A percentile compares a stretch with the other conserved stretches of the same genome.
Conservation (phyloP, 164 flowering plant species). For the Chloranthus sessilifolius region DNA sequence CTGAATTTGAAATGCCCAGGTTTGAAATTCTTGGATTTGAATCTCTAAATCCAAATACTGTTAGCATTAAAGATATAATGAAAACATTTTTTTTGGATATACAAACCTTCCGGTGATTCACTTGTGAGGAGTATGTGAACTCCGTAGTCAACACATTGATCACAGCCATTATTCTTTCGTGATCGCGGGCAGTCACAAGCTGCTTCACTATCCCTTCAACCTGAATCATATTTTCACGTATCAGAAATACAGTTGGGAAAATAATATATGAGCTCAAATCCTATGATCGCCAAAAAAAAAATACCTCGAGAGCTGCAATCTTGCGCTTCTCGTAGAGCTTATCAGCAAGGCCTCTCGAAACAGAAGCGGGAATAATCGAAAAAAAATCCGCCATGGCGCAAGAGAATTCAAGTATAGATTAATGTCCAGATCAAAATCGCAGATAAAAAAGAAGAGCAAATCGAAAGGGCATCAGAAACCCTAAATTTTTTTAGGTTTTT, state of each 20-base stretch:
- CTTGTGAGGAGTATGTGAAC: conserved; percentile 71
- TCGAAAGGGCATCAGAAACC: not conserved
- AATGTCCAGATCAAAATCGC: not conserved
- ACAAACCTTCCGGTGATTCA: conserved; percentile 85
- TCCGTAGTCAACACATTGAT: conserved; percentile 73
- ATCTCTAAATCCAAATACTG: not conserved
- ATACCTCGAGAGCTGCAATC: conserved; percentile 96
- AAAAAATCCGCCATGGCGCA: conserved; percentile 53
- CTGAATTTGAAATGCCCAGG: too few relatives aligned
- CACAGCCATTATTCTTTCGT: conserved; percentile 75
- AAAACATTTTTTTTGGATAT: too few relatives aligned
- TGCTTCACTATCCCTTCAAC: conserved; percentile 93
- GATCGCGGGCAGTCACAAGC: conserved; percentile 61
- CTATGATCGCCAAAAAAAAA: not conserved
- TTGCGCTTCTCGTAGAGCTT: conserved; percentile 97
- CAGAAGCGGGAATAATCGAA: conserved; percentile 60
- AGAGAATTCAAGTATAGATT: not conserved
- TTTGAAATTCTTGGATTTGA: not conserved
- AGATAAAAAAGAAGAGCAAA: not conserved
- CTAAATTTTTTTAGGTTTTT: not conserved
- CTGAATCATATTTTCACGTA: conserved; percentile 29
- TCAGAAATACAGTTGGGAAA: not conserved
- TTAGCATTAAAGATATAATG: not conserved
- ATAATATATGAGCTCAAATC: conserved; percentile 9
- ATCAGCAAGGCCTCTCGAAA: conserved; percentile 79